Base-by-base conservation (phyloP, 108 stramenopile genomes). In the Schizochytrium sp. region DNA sequence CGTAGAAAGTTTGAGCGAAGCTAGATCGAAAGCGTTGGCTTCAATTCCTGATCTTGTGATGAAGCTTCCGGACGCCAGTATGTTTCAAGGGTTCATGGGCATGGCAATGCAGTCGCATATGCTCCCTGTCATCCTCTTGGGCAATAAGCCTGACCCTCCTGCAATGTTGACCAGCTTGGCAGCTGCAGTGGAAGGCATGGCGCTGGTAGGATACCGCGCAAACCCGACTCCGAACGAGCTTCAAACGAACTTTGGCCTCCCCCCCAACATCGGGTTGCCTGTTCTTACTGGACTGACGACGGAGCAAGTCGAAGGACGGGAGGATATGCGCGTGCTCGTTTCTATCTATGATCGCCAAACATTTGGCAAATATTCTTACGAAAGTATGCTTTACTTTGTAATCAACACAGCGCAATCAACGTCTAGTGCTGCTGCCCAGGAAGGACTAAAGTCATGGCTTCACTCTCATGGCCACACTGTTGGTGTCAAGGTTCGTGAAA, bases 101-200 rank as follows among this genome's bases (percentile, higher is more conserved):
- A 83, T 83, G 76, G 47, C 76, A 0, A 5, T 83, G 17, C 76
- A 83, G 47, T 38, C 28, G 5, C 47, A 83, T 53, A 7, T 55
- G 17, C 47, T 83, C 28, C 76, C 76, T 13, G 47, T 83, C 8
- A 40, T 83, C 8, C 28, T 83, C n/a, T 42, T 83, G 2, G 53
- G 76, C 76, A 83, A 83, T 13, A 49, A 83, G 53, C 47, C 47
- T 13, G 76, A 83, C 47, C 76, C 76, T 47, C 76, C 76, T 56
- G 50, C 47, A 5, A 83, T 83, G 76, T 53, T 83, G 17, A 40
- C 38, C 28, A 55, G 50, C 53, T 47, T 40, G 13, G 76, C 76
- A 28, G 76, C 76, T 5, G 76, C 76, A 40, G 50, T 40, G 76
- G 50, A 83, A 50, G 76, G 76, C 1, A n/a, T 83, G 15, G 53